Evolutionary conservation across 2,329 filamentous ascomycete species (phyloP).

Genomic region (Gremmenia infestans): DNA sequence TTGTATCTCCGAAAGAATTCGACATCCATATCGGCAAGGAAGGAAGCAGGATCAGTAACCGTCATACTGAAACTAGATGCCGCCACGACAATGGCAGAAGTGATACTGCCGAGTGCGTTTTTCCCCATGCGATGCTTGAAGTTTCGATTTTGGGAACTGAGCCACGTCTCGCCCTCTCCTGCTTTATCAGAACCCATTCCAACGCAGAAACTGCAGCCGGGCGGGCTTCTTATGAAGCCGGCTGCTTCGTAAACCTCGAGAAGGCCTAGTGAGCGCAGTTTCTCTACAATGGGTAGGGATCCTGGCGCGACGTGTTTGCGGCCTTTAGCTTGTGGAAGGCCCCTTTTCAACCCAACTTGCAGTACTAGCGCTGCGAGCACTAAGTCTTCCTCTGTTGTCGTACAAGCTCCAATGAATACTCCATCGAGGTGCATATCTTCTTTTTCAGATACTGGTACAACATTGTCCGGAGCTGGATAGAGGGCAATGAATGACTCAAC

Average conservation of each 20-base stretch:
- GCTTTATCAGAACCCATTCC: conserved; percentile 38
- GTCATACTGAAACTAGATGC: conserved; percentile 36
- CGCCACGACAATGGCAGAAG: background rate
- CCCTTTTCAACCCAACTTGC: conserved; percentile 33
- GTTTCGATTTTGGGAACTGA: conserved; percentile 43
- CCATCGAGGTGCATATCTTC: conserved; percentile 35
- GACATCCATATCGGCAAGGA: too few relatives aligned
- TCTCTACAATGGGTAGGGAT: conserved; percentile 35
- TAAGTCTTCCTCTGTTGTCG: conserved; percentile 41
- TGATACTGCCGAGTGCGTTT: conserved; percentile 23
- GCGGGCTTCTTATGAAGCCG: conserved; percentile 36
- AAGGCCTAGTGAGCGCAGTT: conserved; percentile 34
- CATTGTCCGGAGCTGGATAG: conserved; percentile 41
- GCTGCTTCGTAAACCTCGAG: conserved; percentile 36
- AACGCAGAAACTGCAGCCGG: conserved; percentile 42
- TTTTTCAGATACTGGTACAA: conserved; percentile 36
- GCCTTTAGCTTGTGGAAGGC: conserved; percentile 31
- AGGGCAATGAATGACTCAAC: conserved; percentile 37
- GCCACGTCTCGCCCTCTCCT: conserved; percentile 38
- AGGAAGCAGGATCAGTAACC: too few relatives aligned
- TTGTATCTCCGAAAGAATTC: too few relatives aligned
- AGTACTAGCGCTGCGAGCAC: conserved; percentile 39
- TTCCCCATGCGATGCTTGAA: conserved; percentile 42
- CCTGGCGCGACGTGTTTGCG: conserved; percentile 39
- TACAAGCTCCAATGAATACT: conserved; percentile 44